A percentile compares a stretch with the other conserved stretches of the same genome.
These are phyloP conservation scores for Arctium minus DNA, from an alignment of 129 eudicot species.

Conservation along the genomic window DNA sequence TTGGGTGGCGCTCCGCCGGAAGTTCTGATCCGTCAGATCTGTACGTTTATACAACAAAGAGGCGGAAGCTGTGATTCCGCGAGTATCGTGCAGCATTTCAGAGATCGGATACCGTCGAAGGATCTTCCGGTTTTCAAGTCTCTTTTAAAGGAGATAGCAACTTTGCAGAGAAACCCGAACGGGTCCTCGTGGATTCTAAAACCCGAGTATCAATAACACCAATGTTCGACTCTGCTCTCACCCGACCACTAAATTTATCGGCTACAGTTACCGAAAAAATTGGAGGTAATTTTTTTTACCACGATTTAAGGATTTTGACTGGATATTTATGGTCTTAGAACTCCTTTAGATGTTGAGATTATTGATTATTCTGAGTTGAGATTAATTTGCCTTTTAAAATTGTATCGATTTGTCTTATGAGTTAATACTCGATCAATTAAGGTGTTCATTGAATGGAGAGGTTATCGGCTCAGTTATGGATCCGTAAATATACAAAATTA, in stretches of 20 bases:
- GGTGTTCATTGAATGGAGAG: background rate
- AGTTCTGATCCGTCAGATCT: conserved; percentile 82
- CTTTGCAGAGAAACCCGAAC: conserved; percentile 48
- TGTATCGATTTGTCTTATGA: background rate
- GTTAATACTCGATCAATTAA: background rate
- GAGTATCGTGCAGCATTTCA: conserved; percentile 68
- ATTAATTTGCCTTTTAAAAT: background rate
- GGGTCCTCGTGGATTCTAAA: conserved; percentile 85
- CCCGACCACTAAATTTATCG: background rate
- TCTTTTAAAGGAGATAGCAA: conserved; percentile 86
- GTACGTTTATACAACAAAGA: conserved; percentile 69
- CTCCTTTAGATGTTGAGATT: background rate
- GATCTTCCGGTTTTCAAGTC: conserved; percentile 84
- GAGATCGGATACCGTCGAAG: conserved; percentile 70
- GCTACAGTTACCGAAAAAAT: background rate
- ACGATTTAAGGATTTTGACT: background rate
- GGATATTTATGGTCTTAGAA: background rate
- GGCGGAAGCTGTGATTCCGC: conserved; percentile 76
- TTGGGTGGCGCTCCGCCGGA: conserved; percentile 70
- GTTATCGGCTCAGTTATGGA: background rate
- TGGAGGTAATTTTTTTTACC: background rate
- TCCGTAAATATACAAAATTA: too few relatives aligned
- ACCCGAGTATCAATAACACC: conserved; percentile 56
- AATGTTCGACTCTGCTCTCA: background rate
- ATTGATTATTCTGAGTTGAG: background rate